Evolutionary conservation across 805 yeast species (phyloP).

Genomic region (Komagataella mondaviorum): DNA sequence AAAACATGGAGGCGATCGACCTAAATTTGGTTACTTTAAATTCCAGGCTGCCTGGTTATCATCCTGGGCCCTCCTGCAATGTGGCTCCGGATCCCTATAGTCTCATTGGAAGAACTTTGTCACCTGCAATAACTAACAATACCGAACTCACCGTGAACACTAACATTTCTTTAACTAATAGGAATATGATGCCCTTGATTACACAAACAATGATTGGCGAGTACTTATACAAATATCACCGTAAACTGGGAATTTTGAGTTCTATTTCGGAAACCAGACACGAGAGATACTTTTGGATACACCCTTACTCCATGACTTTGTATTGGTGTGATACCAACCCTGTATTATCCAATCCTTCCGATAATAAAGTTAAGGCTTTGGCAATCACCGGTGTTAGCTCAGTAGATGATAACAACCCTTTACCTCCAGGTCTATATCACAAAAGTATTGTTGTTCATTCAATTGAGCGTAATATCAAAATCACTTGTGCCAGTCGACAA

Average conservation of each 20-base stretch:
- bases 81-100: background rate
- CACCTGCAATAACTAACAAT: constrained; percentile 2
- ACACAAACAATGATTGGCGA: constrained; percentile 94
- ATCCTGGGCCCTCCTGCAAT: too few relatives aligned
- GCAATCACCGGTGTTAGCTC: constrained; percentile 72
- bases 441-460: constrained; percentile 72
- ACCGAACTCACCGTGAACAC: constrained; percentile 32
- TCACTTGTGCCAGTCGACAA: constrained; percentile 79
- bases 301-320: constrained; percentile 82
- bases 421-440: constrained; percentile 80
- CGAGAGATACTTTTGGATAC: constrained; percentile 91
- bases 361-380: constrained; percentile 60
- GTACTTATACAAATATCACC: constrained; percentile 71
- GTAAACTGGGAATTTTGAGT: constrained; percentile 63
- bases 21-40: too few relatives aligned
- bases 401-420: constrained; percentile 73
- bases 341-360: constrained; percentile 51
- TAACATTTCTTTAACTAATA: constrained; percentile 50
- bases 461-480: constrained; percentile 43
- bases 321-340: constrained; percentile 87
- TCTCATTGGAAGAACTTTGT: background rate
- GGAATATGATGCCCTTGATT: constrained; percentile 69
- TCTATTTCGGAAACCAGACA: constrained; percentile 72
- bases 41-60: background rate
- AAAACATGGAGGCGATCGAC: background rate